phyloP scores from a whole-genome alignment of 768 basidiomycete genomes.

The Chalciporus sphaerocephalus region DNA sequence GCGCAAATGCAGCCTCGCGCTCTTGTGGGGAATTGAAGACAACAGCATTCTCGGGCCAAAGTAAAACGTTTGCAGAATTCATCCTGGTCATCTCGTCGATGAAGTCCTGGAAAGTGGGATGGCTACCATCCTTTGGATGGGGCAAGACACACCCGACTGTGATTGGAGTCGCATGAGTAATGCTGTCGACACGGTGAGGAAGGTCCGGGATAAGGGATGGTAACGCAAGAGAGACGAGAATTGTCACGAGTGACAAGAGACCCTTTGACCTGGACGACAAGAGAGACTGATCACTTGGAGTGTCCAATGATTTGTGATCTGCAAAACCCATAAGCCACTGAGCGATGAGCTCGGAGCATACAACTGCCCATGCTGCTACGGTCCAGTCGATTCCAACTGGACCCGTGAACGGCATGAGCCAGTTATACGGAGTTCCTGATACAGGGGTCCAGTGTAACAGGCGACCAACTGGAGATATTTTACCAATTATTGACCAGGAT shows the following conservation, averaged over 20 bases:
- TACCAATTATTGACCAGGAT: slow-evolving; percentile 52
- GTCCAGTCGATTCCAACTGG: slow-evolving; percentile 67
- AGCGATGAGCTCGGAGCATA: slow-evolving; percentile 51
- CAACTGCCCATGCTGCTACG: slow-evolving; percentile 69
- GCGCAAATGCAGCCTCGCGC: slow-evolving; percentile 44
- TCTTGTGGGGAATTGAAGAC: slow-evolving; percentile 51
- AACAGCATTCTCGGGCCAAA: slow-evolving; percentile 84
- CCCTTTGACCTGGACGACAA: slow-evolving; percentile 23
- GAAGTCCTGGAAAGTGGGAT: slow-evolving; percentile 54
- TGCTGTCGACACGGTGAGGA: slow-evolving; percentile 37
- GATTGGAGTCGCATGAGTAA: slow-evolving; percentile 47
- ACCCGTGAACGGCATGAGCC: slow-evolving; percentile 59
- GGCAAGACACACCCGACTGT: slow-evolving; percentile 69
- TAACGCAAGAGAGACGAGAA: slow-evolving; percentile 44
- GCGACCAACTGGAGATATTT: slow-evolving; percentile 62
- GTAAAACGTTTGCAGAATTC: slow-evolving; percentile 48
- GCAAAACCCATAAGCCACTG: slow-evolving; percentile 52
- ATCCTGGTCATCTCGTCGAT: slow-evolving; percentile 53
- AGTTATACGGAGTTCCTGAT: slow-evolving; percentile 52
- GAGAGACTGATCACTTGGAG: neutral
- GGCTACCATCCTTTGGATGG: slow-evolving; percentile 37
- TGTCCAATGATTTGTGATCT: slow-evolving; percentile 14
- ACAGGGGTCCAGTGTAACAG: slow-evolving; percentile 70
- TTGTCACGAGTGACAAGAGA: slow-evolving; percentile 34
- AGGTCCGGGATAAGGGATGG: slow-evolving; percentile 50